phyloP scores from a whole-genome alignment of 2,329 filamentous ascomycete species.

The Diaporthe capsici region DNA sequence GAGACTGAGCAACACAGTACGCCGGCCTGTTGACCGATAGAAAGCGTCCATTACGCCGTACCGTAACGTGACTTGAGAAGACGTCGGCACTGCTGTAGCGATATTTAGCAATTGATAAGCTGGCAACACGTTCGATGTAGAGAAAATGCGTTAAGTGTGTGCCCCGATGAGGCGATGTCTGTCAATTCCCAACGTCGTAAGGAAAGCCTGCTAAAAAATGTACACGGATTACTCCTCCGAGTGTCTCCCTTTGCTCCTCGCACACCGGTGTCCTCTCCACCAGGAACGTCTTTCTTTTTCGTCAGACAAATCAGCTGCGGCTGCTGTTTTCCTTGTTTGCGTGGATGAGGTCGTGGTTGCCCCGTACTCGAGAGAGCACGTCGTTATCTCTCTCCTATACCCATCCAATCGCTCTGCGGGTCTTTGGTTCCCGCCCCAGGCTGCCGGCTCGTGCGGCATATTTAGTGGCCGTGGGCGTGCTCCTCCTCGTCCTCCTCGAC shows the following conservation, averaged over 20 bases:
- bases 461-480: conserved; percentile 62
- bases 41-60: neutral
- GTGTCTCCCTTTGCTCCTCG: conserved; percentile 34
- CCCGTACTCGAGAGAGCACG: conserved; percentile 16
- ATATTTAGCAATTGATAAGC: neutral
- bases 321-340: conserved; percentile 12
- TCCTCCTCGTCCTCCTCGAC: conserved; percentile 79
- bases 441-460: conserved; percentile 20
- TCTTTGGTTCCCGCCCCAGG: neutral
- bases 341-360: conserved; percentile 24
- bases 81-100: neutral
- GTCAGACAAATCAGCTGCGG: conserved; percentile 26
- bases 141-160: neutral
- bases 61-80: neutral
- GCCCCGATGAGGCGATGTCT: conserved; percentile 25
- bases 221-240: conserved; percentile 56
- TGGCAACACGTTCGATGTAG: neutral
- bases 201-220: conserved; percentile 49
- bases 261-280: neutral
- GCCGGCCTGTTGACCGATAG: neutral
- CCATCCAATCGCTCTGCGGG: neutral
- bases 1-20: neutral
- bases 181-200: conserved; percentile 41
- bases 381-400: neutral
- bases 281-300: conserved; percentile 4